These are phyloP conservation scores for Cadophora malorum DNA, from an alignment of 2,329 filamentous ascomycete genomes.

Conservation along the genomic window DNA sequence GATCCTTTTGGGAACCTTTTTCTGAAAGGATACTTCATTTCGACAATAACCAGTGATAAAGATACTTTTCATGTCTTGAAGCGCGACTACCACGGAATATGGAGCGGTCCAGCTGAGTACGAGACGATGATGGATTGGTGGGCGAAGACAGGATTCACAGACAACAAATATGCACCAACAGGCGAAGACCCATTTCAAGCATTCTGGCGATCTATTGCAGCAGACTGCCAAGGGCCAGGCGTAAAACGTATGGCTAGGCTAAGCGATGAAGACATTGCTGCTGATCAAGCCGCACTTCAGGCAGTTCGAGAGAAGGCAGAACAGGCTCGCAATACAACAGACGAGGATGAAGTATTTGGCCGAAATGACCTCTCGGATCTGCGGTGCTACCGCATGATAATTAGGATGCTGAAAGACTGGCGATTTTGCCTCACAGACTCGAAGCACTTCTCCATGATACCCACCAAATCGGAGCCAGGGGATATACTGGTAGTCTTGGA, in stretches of 20 bases:
- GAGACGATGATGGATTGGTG: background rate
- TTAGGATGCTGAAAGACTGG: background rate
- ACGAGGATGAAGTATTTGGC: background rate
- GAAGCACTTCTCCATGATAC: slow-evolving; percentile 11
- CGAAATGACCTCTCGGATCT: background rate
- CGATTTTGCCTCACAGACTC: slow-evolving; percentile 1
- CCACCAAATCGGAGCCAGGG: background rate
- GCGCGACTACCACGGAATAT: background rate
- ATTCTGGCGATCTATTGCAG: slow-evolving; percentile 1
- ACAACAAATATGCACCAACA: background rate
- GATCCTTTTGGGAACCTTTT: background rate
- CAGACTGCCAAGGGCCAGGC: background rate
- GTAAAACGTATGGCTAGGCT: background rate
- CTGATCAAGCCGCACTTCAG: background rate
- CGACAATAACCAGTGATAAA: background rate
- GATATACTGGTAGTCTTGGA: slow-evolving; percentile 6
- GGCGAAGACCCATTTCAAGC: slow-evolving; percentile 1
- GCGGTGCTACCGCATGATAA: background rate
- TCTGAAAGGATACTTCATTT: background rate
- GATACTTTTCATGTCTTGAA: background rate
- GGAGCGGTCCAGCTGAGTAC: background rate
- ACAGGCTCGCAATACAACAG: background rate
- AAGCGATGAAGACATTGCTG: background rate
- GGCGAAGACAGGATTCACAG: background rate
- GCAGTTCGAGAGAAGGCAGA: background rate